Evolutionary conservation across 306 rosid species (phyloP), one percentile per base, ranked within the genome.

Genomic region (Cicer arietinum): DNA sequence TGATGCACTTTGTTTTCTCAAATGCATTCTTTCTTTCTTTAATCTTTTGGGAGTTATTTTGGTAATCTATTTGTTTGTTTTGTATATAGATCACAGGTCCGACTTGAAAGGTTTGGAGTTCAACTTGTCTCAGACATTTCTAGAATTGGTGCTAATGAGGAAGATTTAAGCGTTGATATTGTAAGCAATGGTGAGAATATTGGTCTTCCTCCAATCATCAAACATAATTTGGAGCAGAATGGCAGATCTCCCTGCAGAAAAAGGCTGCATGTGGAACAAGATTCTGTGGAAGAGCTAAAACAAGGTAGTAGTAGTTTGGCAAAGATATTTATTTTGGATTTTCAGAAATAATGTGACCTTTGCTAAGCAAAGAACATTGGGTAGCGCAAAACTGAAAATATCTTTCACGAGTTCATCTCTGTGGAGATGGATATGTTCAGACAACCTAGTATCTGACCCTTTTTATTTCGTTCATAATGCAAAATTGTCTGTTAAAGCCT

Each of bases 151-250:
- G 88, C 77, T 69, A 86, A 82, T 65, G 99, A 87, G 84, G 98
- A 95, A 86, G 98, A 92, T 78, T 84, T 84, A 16, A 86, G 89
- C 76, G 85, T 92, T 56, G 89, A 95, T 85, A 83, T 95, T 77
- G 76, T 92, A 10, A 84, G 97, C 75, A 92, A 92, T 71, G 96
- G 89, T 61, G 99, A 92, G 77, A 81, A 84, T n/a, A 65, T 67
- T 67, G 85, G 86, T 63, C 84, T 72, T 60, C 89, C 76, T 80
- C 66, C 78, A 14, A 79, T 54, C 52, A 75, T 72, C 75, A 81
- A 84, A 79, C 78, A 73, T 69, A 85, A 71, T 68, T 83, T 69
- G 81, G 84, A 67, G 80, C 93, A 72, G 78, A 86, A 63, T n/a
- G 81, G 82, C 63, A 72, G 74, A 81, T 85, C 92, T 77, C 85